Base-by-base conservation (phyloP, 2,329 filamentous ascomycete genomes). In the Sordariomycetes sp. region DNA sequence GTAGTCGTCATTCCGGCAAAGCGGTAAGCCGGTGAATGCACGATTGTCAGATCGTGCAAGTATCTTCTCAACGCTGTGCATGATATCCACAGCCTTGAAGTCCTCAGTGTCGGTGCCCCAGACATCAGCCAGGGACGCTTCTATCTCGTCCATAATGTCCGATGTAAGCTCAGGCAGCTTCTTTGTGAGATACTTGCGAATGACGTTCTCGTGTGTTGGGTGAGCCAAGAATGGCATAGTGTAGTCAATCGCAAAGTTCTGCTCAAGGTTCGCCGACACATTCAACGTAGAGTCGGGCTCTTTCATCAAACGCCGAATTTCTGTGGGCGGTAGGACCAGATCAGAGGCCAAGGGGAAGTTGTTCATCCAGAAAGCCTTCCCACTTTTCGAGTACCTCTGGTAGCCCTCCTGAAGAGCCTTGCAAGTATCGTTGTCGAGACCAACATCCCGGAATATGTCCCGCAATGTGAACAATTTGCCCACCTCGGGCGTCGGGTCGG, bases 311-410 rank as follows among this genome's bases (percentile, higher is more conserved):
- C 29, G 29, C 29, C 17, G n/a, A n/a, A 31, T 17, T 17, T 31
- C 29, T 14, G n/a, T 31, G 7, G n/a, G 29, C 5, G 29, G 29
- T 12, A 31, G 29, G 14, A 31, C 29, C 29, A 31, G 18, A 17
- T 31, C 29, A 8, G 29, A 17, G n/a, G 16, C 20, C 14, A 31
- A 17, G 5, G 29, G 29, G n/a, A n/a, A 31, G 29, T 31, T 31
- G 29, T 31, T 31, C 29, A 31, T 31, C 29, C 29, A 31, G 17
- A 31, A 31, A 17, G 29, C 29, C 29, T 31, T 31, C 14, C 29
- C 29, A 18, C 20, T 31, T 17, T 31, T 31, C n/a, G 29, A 16
- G 29, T 17, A 31, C 29, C 20, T 17, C 14, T 31, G 20, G 29
- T 31, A 31, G 29, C 29, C 29, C 7, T 31, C 6, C 15, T 31